A percentile compares a stretch with the other conserved stretches of the same genome.
Evolutionary conservation across 768 basidiomycete genomes (phyloP).

Genomic region (Butyriboletus loyo): DNA sequence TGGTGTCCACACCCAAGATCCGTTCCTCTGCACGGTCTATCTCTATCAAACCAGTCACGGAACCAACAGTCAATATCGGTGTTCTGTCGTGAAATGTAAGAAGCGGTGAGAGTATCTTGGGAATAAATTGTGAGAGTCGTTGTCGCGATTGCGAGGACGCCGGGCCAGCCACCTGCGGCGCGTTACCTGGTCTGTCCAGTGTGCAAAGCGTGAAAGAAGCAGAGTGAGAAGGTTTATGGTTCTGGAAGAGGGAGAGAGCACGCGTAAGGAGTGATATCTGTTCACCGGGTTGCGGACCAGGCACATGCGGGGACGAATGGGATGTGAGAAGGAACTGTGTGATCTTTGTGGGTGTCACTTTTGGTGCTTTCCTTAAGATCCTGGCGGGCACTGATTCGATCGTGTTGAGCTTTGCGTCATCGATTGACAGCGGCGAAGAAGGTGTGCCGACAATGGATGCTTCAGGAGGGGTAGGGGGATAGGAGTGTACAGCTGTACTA

Average conservation of each 20-base stretch:
- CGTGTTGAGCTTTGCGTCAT: conserved; percentile 27
- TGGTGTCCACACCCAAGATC: conserved; percentile 65
- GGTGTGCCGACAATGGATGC: conserved; percentile 29
- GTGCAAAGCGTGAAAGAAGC: conserved; percentile 56
- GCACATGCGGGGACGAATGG: conserved; percentile 37
- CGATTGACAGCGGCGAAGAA: conserved; percentile 34
- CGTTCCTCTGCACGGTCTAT: conserved; percentile 55
- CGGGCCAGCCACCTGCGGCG: conserved; percentile 16
- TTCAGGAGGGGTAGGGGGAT: conserved; percentile 54
- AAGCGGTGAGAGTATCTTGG: conserved; percentile 42
- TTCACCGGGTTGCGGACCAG: conserved; percentile 26
- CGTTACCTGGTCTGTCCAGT: conserved; percentile 18
- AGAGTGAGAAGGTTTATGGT: conserved; percentile 52
- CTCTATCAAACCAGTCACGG: conserved; percentile 61
- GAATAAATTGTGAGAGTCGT: conserved; percentile 19
- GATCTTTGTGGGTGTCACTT: conserved; percentile 24
- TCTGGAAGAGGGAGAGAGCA: conserved; percentile 47
- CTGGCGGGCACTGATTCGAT: conserved; percentile 8
- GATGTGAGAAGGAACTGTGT: conserved; percentile 55
- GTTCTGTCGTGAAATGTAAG: conserved; percentile 72
- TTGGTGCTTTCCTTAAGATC: conserved; percentile 4
- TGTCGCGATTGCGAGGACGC: conserved; percentile 22
- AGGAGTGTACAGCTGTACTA: conserved; percentile 44
- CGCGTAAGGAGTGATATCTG: conserved; percentile 47
- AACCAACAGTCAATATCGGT: conserved; percentile 56